Percentiles rank a stretch among this genome's conserved stretches.
These are phyloP conservation scores for Neurospora sp. DNA, from an alignment of 495 filamentous ascomycete genomes.

Conservation along the genomic window DNA sequence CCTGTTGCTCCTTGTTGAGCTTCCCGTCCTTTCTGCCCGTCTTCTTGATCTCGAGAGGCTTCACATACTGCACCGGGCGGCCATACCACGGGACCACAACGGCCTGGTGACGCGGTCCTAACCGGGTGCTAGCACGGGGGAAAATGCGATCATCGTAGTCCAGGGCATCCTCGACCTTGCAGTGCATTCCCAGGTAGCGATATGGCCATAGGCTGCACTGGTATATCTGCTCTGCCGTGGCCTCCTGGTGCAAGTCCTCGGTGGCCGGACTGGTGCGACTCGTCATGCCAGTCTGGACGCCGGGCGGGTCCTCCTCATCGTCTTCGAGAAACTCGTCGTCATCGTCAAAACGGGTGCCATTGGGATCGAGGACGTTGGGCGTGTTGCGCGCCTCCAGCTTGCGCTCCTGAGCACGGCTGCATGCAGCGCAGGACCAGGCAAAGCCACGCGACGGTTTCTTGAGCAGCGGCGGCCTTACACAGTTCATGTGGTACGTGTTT, in stretches of 20 bases:
- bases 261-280: constrained; percentile 48
- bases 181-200: constrained; percentile 91
- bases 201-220: constrained; percentile 94
- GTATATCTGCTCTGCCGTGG: constrained; percentile 81
- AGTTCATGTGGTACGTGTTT: constrained; percentile 97
- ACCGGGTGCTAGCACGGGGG: constrained; percentile 83
- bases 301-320: constrained; percentile 66
- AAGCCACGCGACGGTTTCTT: constrained; percentile 98
- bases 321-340: constrained; percentile 41
- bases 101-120: constrained; percentile 89
- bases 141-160: constrained; percentile 98
- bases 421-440: constrained; percentile 94
- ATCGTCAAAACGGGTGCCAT: constrained; percentile 8
- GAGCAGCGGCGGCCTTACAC: constrained; percentile 80
- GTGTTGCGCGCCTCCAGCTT: constrained; percentile 88
- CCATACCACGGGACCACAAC: constrained; percentile 77
- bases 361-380: constrained; percentile 43
- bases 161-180: constrained; percentile 87
- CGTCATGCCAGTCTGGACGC: constrained; percentile 53
- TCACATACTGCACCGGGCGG: constrained; percentile 76
- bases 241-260: constrained; percentile 50
- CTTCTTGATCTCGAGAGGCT: constrained; percentile 77
- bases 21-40: constrained; percentile 54
- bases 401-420: constrained; percentile 85
- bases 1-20: constrained; percentile 64